A percentile compares a stretch with the other conserved stretches of the same genome.
Conservation (phyloP, 495 filamentous ascomycete species). For the Lasiosphaeris hirsuta region DNA sequence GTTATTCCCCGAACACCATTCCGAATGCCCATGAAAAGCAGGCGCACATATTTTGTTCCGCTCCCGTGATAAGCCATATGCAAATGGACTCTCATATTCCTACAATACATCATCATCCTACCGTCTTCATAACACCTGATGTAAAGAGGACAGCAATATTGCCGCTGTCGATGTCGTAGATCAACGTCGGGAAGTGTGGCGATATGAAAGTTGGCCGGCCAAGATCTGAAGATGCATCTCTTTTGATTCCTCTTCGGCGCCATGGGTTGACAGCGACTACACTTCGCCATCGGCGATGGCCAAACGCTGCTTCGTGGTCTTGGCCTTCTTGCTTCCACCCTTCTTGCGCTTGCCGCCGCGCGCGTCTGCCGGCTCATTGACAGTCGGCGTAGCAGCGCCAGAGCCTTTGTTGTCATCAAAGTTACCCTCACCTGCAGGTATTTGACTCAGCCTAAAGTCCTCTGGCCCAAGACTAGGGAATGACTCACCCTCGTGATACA, state of each 20-base stretch:
- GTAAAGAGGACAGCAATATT: not conserved
- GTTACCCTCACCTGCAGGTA: slow-evolving; percentile 78
- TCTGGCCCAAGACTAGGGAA: not conserved
- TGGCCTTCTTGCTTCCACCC: slow-evolving; percentile 74
- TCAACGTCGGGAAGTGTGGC: too few relatives aligned
- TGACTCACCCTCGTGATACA: slow-evolving; percentile 94
- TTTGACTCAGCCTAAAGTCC: not conserved
- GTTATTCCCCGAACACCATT: not conserved
- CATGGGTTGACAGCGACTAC: slow-evolving; percentile 13
- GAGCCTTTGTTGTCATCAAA: slow-evolving; percentile 88
- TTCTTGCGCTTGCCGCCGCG: slow-evolving; percentile 45
- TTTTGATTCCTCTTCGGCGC: too few relatives aligned
- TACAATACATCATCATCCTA: slow-evolving; percentile 6
- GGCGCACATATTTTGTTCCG: not conserved
- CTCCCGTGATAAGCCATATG: not conserved
- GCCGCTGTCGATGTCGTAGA: too few relatives aligned
- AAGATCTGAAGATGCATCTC: too few relatives aligned
- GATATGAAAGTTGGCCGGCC: too few relatives aligned
- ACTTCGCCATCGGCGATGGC: slow-evolving; percentile 79
- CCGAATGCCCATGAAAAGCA: slow-evolving; percentile 1
- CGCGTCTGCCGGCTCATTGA: slow-evolving; percentile 49
- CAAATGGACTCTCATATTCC: slow-evolving; percentile 1
- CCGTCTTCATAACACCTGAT: not conserved
- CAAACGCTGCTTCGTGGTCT: slow-evolving; percentile 84
- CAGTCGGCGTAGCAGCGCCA: slow-evolving; percentile 77